A percentile compares a stretch with the other conserved stretches of the same genome.
Conservation (phyloP, 1,284 basidiomycete species). For the Pulveroboletus sp. region DNA sequence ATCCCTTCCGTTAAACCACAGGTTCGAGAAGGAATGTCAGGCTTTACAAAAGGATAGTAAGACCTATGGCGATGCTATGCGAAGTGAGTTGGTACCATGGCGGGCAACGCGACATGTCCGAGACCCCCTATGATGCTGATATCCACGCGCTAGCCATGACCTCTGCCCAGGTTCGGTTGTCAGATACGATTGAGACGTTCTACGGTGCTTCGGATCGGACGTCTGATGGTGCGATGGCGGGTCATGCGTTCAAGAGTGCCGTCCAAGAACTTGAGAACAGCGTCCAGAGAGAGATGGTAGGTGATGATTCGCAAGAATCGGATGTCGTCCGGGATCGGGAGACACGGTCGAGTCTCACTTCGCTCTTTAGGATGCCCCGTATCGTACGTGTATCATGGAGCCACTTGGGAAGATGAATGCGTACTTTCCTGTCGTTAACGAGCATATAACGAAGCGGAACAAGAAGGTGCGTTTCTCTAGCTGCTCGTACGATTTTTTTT, state of each 20-base stretch:
- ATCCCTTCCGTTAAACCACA: constrained; percentile 33
- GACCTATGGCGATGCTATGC: constrained; percentile 92
- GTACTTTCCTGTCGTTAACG: constrained; percentile 93
- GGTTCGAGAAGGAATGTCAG: constrained; percentile 92
- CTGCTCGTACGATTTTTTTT: background rate
- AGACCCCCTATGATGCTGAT: background rate
- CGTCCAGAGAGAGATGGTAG: constrained; percentile 81
- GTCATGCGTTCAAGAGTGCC: constrained; percentile 93
- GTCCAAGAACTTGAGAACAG: constrained; percentile 92
- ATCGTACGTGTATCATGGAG: constrained; percentile 92
- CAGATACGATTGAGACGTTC: constrained; percentile 92
- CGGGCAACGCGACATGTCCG: background rate
- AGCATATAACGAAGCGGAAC: constrained; percentile 91
- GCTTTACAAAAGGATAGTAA: constrained; percentile 94
- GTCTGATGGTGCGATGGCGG: constrained; percentile 94
- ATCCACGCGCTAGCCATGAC: constrained; percentile 64
- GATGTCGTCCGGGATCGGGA: background rate
- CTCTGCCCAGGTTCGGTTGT: constrained; percentile 88
- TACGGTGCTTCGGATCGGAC: constrained; percentile 82
- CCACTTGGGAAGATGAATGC: constrained; percentile 94
- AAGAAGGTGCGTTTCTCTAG: constrained; percentile 70
- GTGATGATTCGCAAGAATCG: background rate
- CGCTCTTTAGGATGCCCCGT: constrained; percentile 77
- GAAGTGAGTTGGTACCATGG: constrained; percentile 49
- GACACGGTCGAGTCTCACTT: constrained; percentile 3